A percentile compares a stretch with the other conserved stretches of the same genome.
phyloP scores from a whole-genome alignment of 2,329 filamentous ascomycete species.

The Neonectria faginata region DNA sequence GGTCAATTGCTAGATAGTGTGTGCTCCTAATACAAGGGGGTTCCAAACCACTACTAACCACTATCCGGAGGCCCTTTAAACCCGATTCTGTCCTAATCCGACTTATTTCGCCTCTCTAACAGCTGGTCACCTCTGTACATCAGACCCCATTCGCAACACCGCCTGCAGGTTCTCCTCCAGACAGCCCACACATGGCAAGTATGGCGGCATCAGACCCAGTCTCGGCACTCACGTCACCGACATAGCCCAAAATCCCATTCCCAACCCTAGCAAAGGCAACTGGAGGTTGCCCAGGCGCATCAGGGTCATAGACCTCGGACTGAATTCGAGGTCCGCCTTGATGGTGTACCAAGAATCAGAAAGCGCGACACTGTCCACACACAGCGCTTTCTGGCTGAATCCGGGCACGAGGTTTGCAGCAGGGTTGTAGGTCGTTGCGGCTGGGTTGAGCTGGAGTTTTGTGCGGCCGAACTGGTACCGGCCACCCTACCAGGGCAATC shows the following conservation, averaged over 20 bases:
- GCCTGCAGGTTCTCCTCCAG: background rate
- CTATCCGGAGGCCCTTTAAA: too few species aligned
- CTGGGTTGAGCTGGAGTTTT: slow-evolving; percentile 37
- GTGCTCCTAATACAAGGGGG: too few species aligned
- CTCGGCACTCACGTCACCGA: slow-evolving; percentile 47
- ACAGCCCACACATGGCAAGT: slow-evolving; percentile 46
- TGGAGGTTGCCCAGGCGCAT: slow-evolving; percentile 33
- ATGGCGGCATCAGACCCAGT: slow-evolving; percentile 40
- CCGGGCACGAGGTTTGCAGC: slow-evolving; percentile 29
- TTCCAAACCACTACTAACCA: too few species aligned
- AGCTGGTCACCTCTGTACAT: background rate
- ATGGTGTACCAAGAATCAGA: slow-evolving; percentile 43
- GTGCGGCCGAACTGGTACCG: slow-evolving; percentile 34
- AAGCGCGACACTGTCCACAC: slow-evolving; percentile 37
- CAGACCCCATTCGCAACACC: background rate
- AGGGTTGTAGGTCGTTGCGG: slow-evolving; percentile 24
- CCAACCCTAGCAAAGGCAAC: slow-evolving; percentile 44
- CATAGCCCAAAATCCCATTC: slow-evolving; percentile 46
- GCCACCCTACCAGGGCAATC: slow-evolving; percentile 40
- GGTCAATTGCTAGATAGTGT: too few species aligned
- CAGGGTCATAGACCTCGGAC: slow-evolving; percentile 9
- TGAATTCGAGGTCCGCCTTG: slow-evolving; percentile 20
- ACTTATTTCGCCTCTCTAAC: too few species aligned
- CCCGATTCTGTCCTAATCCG: too few species aligned
- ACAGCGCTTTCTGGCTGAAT: slow-evolving; percentile 47